A percentile compares a stretch with the other conserved stretches of the same genome.
Conservation (phyloP, 2,329 filamentous ascomycete genomes). For the Monilinia fructicola region DNA sequence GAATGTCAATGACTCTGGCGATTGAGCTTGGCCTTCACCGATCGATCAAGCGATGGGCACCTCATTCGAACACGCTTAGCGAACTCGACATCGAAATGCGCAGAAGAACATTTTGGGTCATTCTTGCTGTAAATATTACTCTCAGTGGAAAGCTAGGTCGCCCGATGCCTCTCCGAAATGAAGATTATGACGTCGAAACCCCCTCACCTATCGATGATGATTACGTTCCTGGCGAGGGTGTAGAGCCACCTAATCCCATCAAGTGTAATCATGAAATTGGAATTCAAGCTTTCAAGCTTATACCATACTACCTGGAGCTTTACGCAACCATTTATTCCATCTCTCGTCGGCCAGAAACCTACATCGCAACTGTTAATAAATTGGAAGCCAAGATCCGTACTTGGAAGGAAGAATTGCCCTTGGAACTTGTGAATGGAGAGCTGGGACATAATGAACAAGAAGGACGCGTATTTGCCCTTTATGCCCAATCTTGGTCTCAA, state of each 20-base stretch:
- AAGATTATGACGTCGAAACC: constrained; percentile 78
- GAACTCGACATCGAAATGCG: constrained; percentile 71
- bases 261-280: constrained; percentile 68
- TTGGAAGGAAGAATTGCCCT: constrained; percentile 65
- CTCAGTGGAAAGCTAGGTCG: constrained; percentile 73
- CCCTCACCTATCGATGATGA: constrained; percentile 72
- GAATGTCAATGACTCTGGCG: constrained; percentile 64
- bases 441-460: constrained; percentile 44
- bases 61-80: constrained; percentile 45
- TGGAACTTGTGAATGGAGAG: constrained; percentile 53
- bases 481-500: constrained; percentile 53
- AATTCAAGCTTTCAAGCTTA: constrained; percentile 63
- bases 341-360: constrained; percentile 59
- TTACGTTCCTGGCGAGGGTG: constrained; percentile 54
- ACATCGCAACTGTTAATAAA: constrained; percentile 60
- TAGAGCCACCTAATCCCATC: constrained; percentile 57
- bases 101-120: constrained; percentile 75
- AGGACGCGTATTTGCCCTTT: constrained; percentile 52
- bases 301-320: constrained; percentile 69
- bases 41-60: constrained; percentile 59
- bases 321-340: constrained; percentile 75
- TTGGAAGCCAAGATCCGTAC: constrained; percentile 64
- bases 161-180: constrained; percentile 70
- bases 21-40: constrained; percentile 76
- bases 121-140: constrained; percentile 65